Conservation (phyloP, 371 early-diverging fungal genomes). For the Fennellomyces sp. region DNA sequence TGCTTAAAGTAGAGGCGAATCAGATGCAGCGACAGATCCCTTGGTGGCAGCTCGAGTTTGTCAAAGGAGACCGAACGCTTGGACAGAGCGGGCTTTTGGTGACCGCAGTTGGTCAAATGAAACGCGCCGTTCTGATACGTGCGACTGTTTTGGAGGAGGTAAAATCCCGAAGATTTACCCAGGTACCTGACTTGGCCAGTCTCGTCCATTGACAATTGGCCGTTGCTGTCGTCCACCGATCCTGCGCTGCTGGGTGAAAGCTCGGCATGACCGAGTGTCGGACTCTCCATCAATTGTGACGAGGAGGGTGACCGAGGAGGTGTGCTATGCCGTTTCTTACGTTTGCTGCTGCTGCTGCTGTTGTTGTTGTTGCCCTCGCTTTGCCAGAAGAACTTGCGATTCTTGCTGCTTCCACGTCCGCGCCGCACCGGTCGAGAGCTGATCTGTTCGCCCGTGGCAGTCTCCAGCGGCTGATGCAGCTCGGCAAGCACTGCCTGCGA, state of each 20-base stretch:
- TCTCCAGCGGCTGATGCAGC: conserved; percentile 56
- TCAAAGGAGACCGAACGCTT: conserved; percentile 8
- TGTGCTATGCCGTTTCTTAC: background rate
- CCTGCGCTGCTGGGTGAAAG: conserved; percentile 4
- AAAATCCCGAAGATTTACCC: conserved; percentile 52
- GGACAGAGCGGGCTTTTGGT: conserved; percentile 7
- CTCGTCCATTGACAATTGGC: conserved; percentile 50
- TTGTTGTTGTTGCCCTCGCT: background rate
- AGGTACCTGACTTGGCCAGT: conserved; percentile 49
- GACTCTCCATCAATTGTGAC: background rate
- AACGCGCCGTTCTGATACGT: conserved; percentile 49
- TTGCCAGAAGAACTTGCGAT: conserved; percentile 31
- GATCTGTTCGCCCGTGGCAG: conserved; percentile 49
- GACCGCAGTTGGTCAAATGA: conserved; percentile 37
- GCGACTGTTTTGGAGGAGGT: conserved; percentile 46
- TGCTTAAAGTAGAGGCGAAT: conserved; percentile 57
- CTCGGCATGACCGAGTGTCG: conserved; percentile 1
- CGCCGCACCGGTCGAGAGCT: conserved; percentile 40
- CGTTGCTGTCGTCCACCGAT: conserved; percentile 28
- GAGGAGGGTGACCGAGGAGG: conserved; percentile 5
- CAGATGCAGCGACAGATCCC: conserved; percentile 57
- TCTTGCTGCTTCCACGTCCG: conserved; percentile 11
- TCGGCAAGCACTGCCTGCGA: conserved; percentile 55
- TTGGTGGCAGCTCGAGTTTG: conserved; percentile 46
- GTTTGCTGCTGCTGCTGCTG: background rate